Percentiles rank a stretch among this genome's conserved stretches.
Conservation (phyloP, 2,329 filamentous ascomycete genomes). For the Colletotrichum gloeosporioides region DNA sequence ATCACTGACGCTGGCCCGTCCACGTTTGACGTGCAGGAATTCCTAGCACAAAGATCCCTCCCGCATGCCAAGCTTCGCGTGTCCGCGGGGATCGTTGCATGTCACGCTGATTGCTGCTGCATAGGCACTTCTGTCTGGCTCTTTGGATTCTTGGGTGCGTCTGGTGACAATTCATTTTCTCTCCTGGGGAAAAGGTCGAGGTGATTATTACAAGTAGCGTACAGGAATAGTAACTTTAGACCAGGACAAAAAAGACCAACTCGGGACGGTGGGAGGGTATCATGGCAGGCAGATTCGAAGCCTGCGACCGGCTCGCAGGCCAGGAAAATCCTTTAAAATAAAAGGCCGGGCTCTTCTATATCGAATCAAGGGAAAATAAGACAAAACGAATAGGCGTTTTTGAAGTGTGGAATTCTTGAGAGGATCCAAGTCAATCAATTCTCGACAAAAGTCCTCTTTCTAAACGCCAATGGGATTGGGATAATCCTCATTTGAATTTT, state of each 20-base stretch:
- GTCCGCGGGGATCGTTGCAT: background rate
- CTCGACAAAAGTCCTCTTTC: background rate
- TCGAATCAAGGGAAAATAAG: background rate
- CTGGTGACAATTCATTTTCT: background rate
- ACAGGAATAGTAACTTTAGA: background rate
- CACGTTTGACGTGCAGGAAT: slow-evolving; percentile 9
- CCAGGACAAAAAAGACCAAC: background rate
- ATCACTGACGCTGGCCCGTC: slow-evolving; percentile 5
- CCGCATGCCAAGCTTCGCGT: background rate
- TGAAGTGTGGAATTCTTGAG: background rate
- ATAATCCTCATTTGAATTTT: background rate
- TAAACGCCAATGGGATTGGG: background rate
- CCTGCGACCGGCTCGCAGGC: background rate
- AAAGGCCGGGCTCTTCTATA: background rate
- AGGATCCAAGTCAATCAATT: background rate
- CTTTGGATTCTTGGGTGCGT: background rate
- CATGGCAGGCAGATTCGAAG: slow-evolving; percentile 2
- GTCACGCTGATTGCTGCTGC: background rate
- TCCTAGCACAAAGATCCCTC: background rate
- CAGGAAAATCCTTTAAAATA: background rate
- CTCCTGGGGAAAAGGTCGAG: background rate
- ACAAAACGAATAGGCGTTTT: background rate
- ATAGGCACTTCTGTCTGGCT: background rate
- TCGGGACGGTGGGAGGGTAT: slow-evolving; percentile 17
- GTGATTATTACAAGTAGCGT: background rate